Evolutionary conservation across 1,139 yeast species (phyloP).

Genomic region (Taphrina populina): DNA sequence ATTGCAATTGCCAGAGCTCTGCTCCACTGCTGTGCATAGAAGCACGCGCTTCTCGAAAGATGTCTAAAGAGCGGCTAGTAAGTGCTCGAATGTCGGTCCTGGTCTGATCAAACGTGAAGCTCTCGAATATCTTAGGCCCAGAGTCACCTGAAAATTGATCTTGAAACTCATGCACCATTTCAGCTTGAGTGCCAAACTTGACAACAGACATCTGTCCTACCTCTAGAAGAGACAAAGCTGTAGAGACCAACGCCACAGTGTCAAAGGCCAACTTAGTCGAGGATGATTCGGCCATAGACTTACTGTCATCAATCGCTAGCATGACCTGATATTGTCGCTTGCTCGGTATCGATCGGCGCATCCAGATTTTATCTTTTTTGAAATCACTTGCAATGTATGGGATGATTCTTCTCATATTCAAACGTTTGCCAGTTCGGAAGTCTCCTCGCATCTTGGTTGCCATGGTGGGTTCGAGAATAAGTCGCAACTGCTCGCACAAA

Average conservation of each 20-base stretch:
- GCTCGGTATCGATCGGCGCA: slow-evolving; percentile 94
- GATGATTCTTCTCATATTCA: slow-evolving; percentile 95
- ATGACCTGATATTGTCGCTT: slow-evolving; percentile 95
- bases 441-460: slow-evolving; percentile 95
- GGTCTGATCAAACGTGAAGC: slow-evolving; percentile 88
- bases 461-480: slow-evolving; percentile 90
- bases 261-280: slow-evolving; percentile 90
- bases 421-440: slow-evolving; percentile 92
- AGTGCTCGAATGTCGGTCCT: slow-evolving; percentile 78
- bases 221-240: slow-evolving; percentile 89
- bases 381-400: slow-evolving; percentile 97
- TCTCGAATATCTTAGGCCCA: slow-evolving; percentile 79
- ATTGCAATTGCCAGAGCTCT: slow-evolving; percentile 90
- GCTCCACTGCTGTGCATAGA: slow-evolving; percentile 42
- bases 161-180: slow-evolving; percentile 86
- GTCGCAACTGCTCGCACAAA: slow-evolving; percentile 85
- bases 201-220: slow-evolving; percentile 91
- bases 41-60: slow-evolving; percentile 70
- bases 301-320: slow-evolving; percentile 97
- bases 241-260: slow-evolving; percentile 88
- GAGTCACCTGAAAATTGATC: slow-evolving; percentile 78
- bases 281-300: slow-evolving; percentile 88
- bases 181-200: slow-evolving; percentile 81
- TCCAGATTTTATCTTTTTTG: slow-evolving; percentile 97
- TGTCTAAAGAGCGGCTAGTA: slow-evolving; percentile 66